Conservation (phyloP, 371 early-diverging fungal species). For the Basidiobolus meristosporus region DNA sequence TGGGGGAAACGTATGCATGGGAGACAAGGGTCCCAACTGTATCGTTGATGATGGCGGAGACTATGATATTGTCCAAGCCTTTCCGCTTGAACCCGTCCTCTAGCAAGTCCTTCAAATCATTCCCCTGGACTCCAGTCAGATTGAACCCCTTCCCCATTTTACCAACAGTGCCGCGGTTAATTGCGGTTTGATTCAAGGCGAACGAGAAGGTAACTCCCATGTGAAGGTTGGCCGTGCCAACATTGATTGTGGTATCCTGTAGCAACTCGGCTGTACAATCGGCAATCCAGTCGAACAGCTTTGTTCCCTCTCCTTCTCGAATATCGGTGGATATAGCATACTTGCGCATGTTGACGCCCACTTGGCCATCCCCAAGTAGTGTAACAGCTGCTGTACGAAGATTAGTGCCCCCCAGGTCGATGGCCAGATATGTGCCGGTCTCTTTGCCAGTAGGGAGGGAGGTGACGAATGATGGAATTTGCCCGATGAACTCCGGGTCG, state of each 20-base stretch:
- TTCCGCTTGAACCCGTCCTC: conserved; percentile 56
- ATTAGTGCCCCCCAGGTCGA: conserved; percentile 89
- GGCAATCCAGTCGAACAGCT: conserved; percentile 80
- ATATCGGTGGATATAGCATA: conserved; percentile 64
- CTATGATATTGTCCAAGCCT: conserved; percentile 41
- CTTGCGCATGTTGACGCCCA: conserved; percentile 53
- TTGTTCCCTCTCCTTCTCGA: conserved; percentile 39
- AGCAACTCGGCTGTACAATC: conserved; percentile 28
- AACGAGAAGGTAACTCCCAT: conserved; percentile 74
- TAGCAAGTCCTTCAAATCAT: conserved; percentile 62
- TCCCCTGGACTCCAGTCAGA: conserved; percentile 45
- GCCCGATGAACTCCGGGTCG: conserved; percentile 13
- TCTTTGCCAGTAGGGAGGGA: conserved; percentile 68
- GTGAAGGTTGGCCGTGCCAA: conserved; percentile 9
- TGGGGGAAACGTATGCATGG: conserved; percentile 67
- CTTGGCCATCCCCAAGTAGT: conserved; percentile 48
- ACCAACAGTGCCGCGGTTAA: conserved; percentile 53
- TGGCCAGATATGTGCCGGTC: conserved; percentile 62
- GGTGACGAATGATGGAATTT: conserved; percentile 72
- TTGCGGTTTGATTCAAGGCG: conserved; percentile 57
- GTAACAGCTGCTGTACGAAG: conserved; percentile 67
- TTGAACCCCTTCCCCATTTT: conserved; percentile 87
- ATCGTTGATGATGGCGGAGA: conserved; percentile 84
- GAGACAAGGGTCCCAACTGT: conserved; percentile 82
- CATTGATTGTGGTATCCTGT: conserved; percentile 8